phyloP scores from a whole-genome alignment of 2,329 filamentous ascomycete species.

The Chaetomiaceae sp. region DNA sequence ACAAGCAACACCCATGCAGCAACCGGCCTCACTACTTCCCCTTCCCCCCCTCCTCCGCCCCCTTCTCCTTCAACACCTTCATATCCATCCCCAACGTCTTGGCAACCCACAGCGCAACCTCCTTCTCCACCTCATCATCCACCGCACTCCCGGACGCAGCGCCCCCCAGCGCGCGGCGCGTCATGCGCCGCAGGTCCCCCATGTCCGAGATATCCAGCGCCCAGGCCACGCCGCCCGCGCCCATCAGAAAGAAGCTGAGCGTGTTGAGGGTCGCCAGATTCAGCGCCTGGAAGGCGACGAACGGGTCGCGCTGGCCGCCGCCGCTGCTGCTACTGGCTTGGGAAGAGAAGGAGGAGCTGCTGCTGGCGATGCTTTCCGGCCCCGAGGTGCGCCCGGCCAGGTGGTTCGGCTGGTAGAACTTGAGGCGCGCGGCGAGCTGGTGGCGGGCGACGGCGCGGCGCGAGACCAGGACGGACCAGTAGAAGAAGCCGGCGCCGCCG shows the following conservation, averaged over 20 bases:
- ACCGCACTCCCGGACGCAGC: constrained; percentile 26
- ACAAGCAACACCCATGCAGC: no score
- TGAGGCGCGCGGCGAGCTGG: constrained; percentile 55
- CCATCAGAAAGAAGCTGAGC: constrained; percentile 66
- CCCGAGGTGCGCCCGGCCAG: constrained; percentile 16
- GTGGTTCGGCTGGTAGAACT: constrained; percentile 64
- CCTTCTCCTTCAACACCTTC: constrained; percentile 10
- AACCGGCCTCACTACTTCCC: neutral
- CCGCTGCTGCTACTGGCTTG: no score
- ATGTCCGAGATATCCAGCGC: constrained; percentile 68
- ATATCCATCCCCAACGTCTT: constrained; percentile 49
- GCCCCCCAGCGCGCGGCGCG: constrained; percentile 37
- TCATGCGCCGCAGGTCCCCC: constrained; percentile 54
- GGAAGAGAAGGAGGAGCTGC: no score
- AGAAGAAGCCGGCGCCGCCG: constrained; percentile 69
- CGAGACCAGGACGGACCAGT: constrained; percentile 64
- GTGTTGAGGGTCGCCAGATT: constrained; percentile 85
- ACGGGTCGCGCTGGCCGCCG: constrained; percentile 41
- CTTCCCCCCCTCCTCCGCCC: neutral
- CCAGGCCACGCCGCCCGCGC: constrained; percentile 67
- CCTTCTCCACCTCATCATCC: constrained; percentile 50
- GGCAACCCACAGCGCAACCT: constrained; percentile 57
- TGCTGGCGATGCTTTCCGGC: no score
- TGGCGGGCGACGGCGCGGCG: constrained; percentile 63
- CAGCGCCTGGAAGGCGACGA: constrained; percentile 77